Evolutionary conservation across 257 asterid genomes (phyloP).

Genomic region (Capsicum baccatum): DNA sequence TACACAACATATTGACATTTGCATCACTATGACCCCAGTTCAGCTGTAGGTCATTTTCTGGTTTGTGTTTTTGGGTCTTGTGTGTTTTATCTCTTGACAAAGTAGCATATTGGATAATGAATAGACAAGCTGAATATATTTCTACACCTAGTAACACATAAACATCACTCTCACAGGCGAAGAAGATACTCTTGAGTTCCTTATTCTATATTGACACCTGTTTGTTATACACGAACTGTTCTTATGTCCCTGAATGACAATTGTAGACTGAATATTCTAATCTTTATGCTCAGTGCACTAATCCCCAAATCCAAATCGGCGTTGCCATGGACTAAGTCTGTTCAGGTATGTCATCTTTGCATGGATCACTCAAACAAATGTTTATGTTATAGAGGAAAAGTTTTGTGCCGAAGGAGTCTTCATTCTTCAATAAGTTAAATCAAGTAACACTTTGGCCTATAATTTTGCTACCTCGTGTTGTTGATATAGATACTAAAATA

Average conservation of each 20-base stretch:
- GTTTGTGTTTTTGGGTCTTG: neutral
- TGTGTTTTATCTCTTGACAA: neutral
- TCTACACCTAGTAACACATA: neutral
- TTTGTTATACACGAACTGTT: neutral
- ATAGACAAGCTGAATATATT: neutral
- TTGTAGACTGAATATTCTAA: neutral
- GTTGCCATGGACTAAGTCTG: neutral
- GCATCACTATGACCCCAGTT: neutral
- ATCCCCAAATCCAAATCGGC: neutral
- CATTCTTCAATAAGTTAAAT: neutral
- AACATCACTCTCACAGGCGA: neutral
- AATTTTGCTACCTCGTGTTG: neutral
- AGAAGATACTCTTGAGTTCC: neutral
- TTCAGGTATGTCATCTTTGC: neutral
- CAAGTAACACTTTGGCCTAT: neutral
- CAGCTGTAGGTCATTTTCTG: neutral
- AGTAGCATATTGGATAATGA: neutral
- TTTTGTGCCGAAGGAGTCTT: neutral
- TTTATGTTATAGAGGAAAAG: neutral
- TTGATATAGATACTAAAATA: neutral
- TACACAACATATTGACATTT: neutral
- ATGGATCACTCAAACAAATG: neutral
- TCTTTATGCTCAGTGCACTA: neutral
- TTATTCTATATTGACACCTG: neutral
- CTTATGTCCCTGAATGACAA: neutral